phyloP scores from a whole-genome alignment of 2,329 filamentous ascomycete species.

The Ceratocystiopsis sp. region DNA sequence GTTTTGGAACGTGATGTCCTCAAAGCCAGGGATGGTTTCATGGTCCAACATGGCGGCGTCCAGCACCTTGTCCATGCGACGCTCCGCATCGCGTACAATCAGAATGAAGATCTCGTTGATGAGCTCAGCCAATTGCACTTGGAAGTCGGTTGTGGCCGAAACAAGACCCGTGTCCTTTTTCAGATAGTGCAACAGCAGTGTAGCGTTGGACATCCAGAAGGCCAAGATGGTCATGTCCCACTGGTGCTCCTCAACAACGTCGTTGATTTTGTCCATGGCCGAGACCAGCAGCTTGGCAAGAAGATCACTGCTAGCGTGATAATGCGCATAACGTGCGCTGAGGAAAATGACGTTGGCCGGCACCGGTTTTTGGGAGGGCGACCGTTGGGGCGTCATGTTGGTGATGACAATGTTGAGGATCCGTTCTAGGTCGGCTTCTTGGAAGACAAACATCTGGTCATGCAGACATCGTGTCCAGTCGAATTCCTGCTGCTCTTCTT shows the following conservation, averaged over 20 bases:
- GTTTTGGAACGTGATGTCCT: conserved; percentile 92
- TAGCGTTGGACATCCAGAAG: conserved; percentile 98
- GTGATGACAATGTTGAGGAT: conserved; percentile 95
- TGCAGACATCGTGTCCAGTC: conserved; percentile 89
- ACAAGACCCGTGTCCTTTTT: conserved; percentile 82
- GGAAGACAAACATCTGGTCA: conserved; percentile 99
- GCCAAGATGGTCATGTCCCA: conserved; percentile 99
- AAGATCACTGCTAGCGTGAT: conserved; percentile 77
- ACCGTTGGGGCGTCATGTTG: conserved; percentile 92
- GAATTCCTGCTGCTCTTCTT: conserved; percentile 85
- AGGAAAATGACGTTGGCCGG: conserved; percentile 95
- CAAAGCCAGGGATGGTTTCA: conserved; percentile 93
- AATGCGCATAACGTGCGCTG: conserved; percentile 88
- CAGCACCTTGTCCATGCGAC: conserved; percentile 88
- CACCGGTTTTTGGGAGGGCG: conserved; percentile 91
- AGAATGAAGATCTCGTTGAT: conserved; percentile 98
- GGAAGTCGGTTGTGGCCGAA: conserved; percentile 70
- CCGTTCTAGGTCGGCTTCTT: conserved; percentile 77
- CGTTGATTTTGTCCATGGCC: conserved; percentile 92
- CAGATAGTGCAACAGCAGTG: conserved; percentile 83
- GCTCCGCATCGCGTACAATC: conserved; percentile 88
- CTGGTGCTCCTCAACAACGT: conserved; percentile 85
- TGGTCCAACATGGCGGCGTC: conserved; percentile 92
- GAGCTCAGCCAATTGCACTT: conserved; percentile 81
- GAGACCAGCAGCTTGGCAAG: conserved; percentile 64